These are phyloP conservation scores for Colletotrichum magnum DNA, from an alignment of 2,329 filamentous ascomycete genomes.

Conservation along the genomic window DNA sequence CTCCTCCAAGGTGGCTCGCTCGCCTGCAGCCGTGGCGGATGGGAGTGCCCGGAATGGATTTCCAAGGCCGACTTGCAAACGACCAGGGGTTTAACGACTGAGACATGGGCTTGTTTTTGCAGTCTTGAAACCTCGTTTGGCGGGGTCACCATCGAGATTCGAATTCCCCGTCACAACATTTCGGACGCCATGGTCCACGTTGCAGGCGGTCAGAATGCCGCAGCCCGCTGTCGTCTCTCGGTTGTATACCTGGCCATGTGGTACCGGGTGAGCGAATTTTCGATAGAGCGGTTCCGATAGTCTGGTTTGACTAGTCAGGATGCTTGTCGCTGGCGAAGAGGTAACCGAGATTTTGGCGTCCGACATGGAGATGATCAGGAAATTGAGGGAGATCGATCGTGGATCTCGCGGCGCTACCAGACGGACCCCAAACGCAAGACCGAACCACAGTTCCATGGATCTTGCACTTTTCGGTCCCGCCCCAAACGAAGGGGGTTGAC, in stretches of 20 bases:
- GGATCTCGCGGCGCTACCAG: constrained; percentile 22
- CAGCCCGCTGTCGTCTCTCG: constrained; percentile 21
- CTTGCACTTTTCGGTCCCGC: neutral
- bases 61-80: constrained; percentile 8
- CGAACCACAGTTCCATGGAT: constrained; percentile 3
- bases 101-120: constrained; percentile 32
- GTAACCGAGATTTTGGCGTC: constrained; percentile 31
- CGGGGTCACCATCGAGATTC: constrained; percentile 31
- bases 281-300: constrained; percentile 28
- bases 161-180: constrained; percentile 11
- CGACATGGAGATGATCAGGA: constrained; percentile 27
- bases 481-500: neutral
- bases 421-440: constrained; percentile 14
- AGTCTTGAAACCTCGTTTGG: constrained; percentile 16
- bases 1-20: constrained; percentile 2
- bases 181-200: constrained; percentile 6
- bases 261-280: constrained; percentile 11
- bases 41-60: neutral
- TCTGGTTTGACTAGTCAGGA: constrained; percentile 38
- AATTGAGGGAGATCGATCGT: constrained; percentile 32
- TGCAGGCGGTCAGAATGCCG: constrained; percentile 29
- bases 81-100: constrained; percentile 13
- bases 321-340: constrained; percentile 25
- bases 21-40: constrained; percentile 1
- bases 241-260: constrained; percentile 27